These are phyloP conservation scores for Rhypophila decipiens DNA, from an alignment of 495 filamentous ascomycete genomes.

Conservation along the genomic window DNA sequence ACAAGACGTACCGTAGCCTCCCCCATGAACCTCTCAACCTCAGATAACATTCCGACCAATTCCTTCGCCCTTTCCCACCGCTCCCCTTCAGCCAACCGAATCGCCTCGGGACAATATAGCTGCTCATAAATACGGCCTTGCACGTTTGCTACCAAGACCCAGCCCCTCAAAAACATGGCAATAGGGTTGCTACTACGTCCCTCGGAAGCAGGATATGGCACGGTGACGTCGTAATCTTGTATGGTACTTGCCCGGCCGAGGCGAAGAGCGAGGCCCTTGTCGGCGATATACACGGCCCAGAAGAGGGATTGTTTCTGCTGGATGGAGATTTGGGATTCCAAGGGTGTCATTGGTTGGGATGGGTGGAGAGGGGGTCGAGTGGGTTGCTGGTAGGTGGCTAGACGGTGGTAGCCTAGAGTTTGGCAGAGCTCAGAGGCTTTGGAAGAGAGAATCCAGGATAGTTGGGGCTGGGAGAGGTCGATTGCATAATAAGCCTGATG, in stretches of 20 bases:
- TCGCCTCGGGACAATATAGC: constrained; percentile 12
- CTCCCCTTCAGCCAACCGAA: constrained; percentile 5
- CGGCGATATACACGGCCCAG: constrained; percentile 54
- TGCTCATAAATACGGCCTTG: constrained; percentile 16
- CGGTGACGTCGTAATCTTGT: constrained; percentile 56
- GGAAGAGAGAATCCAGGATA: constrained; percentile 53
- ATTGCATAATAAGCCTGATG: constrained; percentile 42
- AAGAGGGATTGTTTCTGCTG: constrained; percentile 41
- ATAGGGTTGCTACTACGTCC: background rate
- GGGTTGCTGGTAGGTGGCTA: constrained; percentile 46
- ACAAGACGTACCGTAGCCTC: background rate
- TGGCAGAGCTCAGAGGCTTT: constrained; percentile 55
- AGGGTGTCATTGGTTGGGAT: too few relatives aligned
- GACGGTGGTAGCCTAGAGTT: constrained; percentile 55
- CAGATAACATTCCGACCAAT: background rate
- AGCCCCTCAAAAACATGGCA: constrained; percentile 4
- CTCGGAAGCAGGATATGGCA: constrained; percentile 2
- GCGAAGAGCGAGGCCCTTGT: constrained; percentile 53
- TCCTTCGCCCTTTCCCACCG: background rate
- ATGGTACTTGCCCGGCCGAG: constrained; percentile 54
- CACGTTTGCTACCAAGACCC: constrained; percentile 8
- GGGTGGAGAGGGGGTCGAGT: too few relatives aligned
- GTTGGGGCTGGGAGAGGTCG: constrained; percentile 55
- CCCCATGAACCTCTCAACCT: background rate
- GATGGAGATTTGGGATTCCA: constrained; percentile 25